A percentile compares a stretch with the other conserved stretches of the same genome.
Evolutionary conservation across 2,329 filamentous ascomycete species (phyloP).

Genomic region (Nemania serpens): DNA sequence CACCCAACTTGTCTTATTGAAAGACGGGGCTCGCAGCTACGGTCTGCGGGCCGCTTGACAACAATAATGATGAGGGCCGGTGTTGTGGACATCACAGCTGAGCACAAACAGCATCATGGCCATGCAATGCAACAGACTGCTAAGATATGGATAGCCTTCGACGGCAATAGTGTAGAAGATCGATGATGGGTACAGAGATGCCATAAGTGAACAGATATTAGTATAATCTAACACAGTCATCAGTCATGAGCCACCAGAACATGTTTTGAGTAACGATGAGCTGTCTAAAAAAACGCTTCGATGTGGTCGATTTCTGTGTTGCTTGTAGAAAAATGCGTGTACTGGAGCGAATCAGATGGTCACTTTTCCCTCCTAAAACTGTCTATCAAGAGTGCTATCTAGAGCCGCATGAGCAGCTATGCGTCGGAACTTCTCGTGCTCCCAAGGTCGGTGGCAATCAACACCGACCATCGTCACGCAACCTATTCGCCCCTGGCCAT

Average conservation of each 20-base stretch:
- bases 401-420: conserved; percentile 41
- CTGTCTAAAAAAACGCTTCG: neutral
- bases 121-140: no score
- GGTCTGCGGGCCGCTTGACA: no score
- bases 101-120: no score
- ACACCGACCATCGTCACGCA: conserved; percentile 35
- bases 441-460: conserved; percentile 26
- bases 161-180: no score
- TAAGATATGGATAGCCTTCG: no score
- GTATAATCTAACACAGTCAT: neutral
- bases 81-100: no score
- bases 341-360: conserved; percentile 26
- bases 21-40: no score
- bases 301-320: conserved; percentile 5
- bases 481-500: conserved; percentile 29
- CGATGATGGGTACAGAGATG: no score
- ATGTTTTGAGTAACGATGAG: neutral
- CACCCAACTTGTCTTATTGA: no score
- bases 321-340: conserved; percentile 15
- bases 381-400: conserved; percentile 45
- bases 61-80: no score
- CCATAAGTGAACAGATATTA: neutral
- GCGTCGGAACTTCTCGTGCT: conserved; percentile 37
- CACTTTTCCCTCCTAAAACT: conserved; percentile 37
- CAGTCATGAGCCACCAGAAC: neutral